Percentiles rank a stretch among this genome's conserved stretches.
Evolutionary conservation across 768 basidiomycete species (phyloP).

Genomic region (Boletus reticuloceps): DNA sequence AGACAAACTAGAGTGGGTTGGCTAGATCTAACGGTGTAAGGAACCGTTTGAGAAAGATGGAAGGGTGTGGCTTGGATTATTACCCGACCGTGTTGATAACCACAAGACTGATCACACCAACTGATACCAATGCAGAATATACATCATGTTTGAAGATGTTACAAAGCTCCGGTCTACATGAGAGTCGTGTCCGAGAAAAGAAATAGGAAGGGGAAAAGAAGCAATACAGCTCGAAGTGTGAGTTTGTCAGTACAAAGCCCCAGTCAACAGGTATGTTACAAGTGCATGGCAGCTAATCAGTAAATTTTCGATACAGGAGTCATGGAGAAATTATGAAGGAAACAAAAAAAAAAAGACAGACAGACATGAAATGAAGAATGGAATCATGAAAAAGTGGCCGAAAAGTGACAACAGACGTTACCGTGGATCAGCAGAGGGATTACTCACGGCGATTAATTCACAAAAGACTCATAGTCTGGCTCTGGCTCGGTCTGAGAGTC

Average conservation of each 20-base stretch:
- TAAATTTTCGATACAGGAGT: background rate
- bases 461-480: background rate
- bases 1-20: slow-evolving; percentile 16
- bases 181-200: background rate
- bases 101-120: background rate
- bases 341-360: background rate
- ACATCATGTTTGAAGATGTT: slow-evolving; percentile 1
- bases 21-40: background rate
- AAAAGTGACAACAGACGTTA: background rate
- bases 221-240: background rate
- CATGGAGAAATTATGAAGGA: background rate
- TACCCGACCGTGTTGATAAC: background rate
- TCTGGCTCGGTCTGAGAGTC: background rate
- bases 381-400: background rate
- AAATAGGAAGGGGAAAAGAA: no score
- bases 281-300: background rate
- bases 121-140: slow-evolving; percentile 4
- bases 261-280: slow-evolving; percentile 1
- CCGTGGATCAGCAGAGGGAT: background rate
- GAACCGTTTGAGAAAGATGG: background rate
- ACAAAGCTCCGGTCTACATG: slow-evolving; percentile 13
- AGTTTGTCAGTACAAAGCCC: slow-evolving; percentile 12
- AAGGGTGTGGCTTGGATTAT: background rate
- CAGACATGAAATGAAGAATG: background rate
- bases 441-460: slow-evolving; percentile 7